Conservation (phyloP, 306 rosid species). For the Pachyrhizus erosus region DNA sequence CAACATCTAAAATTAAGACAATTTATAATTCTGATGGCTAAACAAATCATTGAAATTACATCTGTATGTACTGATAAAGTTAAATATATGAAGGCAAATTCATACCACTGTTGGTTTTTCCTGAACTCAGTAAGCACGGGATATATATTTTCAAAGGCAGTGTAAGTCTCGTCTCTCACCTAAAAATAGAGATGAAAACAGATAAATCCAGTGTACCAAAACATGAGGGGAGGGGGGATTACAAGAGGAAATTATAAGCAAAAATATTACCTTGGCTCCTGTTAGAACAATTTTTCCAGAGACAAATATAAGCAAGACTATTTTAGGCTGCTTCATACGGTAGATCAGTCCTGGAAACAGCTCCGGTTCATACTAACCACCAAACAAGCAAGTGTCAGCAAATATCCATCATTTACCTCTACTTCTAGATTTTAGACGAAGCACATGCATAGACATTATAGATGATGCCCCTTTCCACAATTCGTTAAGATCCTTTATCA, state of each 20-base stretch:
- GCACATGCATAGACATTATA: not conserved
- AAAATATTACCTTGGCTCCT: conserved; percentile 85
- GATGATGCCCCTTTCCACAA: conserved; percentile 14
- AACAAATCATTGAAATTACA: not conserved
- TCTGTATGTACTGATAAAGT: not conserved
- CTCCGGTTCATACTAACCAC: conserved; percentile 91
- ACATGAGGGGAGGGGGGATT: too few species aligned
- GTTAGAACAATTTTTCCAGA: conserved; percentile 97
- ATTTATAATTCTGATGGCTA: not conserved
- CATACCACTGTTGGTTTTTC: conserved; percentile 91
- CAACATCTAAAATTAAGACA: too few species aligned
- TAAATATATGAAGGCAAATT: not conserved
- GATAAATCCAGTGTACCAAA: not conserved
- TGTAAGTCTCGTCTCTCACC: conserved; percentile 95
- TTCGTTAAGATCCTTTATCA: not conserved
- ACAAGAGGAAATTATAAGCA: not conserved
- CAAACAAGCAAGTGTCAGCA: conserved; percentile 31
- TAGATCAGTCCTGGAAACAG: conserved; percentile 95
- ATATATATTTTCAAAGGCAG: conserved; percentile 94
- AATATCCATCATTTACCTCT: conserved; percentile 2
- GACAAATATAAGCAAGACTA: conserved; percentile 91
- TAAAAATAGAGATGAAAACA: conserved; percentile 24
- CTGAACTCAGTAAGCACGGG: conserved; percentile 94
- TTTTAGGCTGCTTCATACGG: conserved; percentile 96
- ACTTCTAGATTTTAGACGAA: conserved; percentile 13